Evolutionary conservation across 441 rosid species (phyloP).

Genomic region (Erodium chrysanthum): DNA sequence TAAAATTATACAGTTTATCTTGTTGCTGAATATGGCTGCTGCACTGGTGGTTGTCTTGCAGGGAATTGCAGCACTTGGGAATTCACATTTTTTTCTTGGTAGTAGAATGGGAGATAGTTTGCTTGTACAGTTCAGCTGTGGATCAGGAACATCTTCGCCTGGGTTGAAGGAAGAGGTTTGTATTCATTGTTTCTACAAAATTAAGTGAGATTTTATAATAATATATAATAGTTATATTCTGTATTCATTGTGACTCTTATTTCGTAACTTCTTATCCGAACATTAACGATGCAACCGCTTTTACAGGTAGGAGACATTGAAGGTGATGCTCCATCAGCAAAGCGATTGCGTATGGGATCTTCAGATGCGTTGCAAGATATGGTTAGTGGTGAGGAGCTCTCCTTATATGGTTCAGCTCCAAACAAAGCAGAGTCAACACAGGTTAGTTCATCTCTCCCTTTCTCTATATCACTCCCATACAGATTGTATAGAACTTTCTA

Average conservation of each 20-base stretch:
- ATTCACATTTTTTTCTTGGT: constrained; percentile 72
- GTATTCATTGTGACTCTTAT: constrained; percentile 2
- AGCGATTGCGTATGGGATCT: constrained; percentile 71
- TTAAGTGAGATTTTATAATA: background rate
- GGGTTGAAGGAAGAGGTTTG: constrained; percentile 81
- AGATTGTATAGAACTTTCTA: background rate
- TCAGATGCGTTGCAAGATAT: constrained; percentile 89
- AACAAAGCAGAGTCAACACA: constrained; percentile 73
- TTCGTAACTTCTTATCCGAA: background rate
- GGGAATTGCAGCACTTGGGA: constrained; percentile 82
- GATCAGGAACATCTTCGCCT: constrained; percentile 57
- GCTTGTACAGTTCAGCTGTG: constrained; percentile 79
- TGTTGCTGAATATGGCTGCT: constrained; percentile 18
- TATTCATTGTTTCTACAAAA: constrained; percentile 7
- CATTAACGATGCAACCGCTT: constrained; percentile 9
- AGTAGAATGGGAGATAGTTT: constrained; percentile 98
- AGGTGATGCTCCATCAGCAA: constrained; percentile 60
- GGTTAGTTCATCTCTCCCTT: constrained; percentile 36
- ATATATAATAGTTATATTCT: background rate
- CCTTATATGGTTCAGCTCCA: constrained; percentile 67
- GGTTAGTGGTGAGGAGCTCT: constrained; percentile 84
- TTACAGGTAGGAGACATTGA: constrained; percentile 89
- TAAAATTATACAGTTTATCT: background rate
- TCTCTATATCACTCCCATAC: background rate
- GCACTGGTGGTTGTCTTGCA: constrained; percentile 31